Percentiles rank a stretch among this genome's conserved stretches.
Conservation (phyloP, 441 rosid species). For the Metrosideros polymorpha region DNA sequence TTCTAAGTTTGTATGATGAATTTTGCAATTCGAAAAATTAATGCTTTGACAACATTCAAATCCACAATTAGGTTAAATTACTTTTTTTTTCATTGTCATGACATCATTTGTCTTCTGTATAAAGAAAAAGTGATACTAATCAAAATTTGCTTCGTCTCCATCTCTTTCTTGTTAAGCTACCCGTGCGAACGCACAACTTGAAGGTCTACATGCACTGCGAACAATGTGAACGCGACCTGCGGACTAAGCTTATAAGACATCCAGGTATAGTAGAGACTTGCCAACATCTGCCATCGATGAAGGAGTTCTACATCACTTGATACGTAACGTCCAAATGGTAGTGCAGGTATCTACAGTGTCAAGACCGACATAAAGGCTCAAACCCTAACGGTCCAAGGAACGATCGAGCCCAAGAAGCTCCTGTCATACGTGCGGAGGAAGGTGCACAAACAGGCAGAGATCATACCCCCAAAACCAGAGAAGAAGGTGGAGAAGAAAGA, state of each 20-base stretch:
- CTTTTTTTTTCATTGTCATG: background rate
- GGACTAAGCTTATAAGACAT: slow-evolving; percentile 38
- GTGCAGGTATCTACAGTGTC: slow-evolving; percentile 49
- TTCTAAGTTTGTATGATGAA: background rate
- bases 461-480: slow-evolving; percentile 28
- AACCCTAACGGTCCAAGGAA: slow-evolving; percentile 55
- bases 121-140: background rate
- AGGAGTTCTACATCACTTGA: background rate
- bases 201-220: slow-evolving; percentile 69
- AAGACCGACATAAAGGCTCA: slow-evolving; percentile 59
- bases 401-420: slow-evolving; percentile 45
- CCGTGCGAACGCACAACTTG: slow-evolving; percentile 29
- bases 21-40: background rate
- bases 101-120: background rate
- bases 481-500: background rate
- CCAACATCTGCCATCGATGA: background rate
- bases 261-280: slow-evolving; percentile 27
- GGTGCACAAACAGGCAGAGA: slow-evolving; percentile 64
- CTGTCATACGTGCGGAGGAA: slow-evolving; percentile 37
- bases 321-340: background rate
- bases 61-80: background rate
- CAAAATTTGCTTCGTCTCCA: background rate
- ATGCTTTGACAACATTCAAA: background rate
- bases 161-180: slow-evolving; percentile 18
- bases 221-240: slow-evolving; percentile 57